phyloP scores from a whole-genome alignment of 2,329 filamentous ascomycete species.

The Aspergillus pseudotamarii region DNA sequence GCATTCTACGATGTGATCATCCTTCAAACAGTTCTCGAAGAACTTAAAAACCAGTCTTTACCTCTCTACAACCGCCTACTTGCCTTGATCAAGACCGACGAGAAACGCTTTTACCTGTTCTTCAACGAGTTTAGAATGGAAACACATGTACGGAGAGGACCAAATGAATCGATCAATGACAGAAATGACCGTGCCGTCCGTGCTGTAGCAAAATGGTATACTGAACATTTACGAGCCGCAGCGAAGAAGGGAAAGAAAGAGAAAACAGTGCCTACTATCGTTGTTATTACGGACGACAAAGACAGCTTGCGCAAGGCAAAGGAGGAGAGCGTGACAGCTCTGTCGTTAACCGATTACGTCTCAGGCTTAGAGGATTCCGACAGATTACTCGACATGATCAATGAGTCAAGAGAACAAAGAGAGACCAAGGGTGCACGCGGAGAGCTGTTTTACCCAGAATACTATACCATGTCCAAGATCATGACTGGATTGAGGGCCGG shows the following conservation, averaged over 20 bases:
- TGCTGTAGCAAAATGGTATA: conserved; percentile 86
- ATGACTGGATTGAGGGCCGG: conserved; percentile 90
- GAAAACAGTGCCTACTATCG: conserved; percentile 70
- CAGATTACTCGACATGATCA: conserved; percentile 89
- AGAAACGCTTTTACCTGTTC: conserved; percentile 97
- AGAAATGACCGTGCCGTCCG: conserved; percentile 92
- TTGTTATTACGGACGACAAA: conserved; percentile 93
- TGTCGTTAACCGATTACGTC: conserved; percentile 77
- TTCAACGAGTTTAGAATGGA: conserved; percentile 98
- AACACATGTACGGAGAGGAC: conserved; percentile 75
- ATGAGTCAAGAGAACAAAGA: conserved; percentile 71
- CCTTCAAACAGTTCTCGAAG: conserved; percentile 92
- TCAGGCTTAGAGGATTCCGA: conserved; percentile 79
- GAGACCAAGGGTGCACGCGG: conserved; percentile 66
- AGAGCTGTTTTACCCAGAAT: conserved; percentile 82
- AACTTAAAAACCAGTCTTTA: conserved; percentile 88
- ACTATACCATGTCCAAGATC: conserved; percentile 86
- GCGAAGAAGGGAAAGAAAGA: conserved; percentile 56
- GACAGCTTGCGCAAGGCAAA: conserved; percentile 84
- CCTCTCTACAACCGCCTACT: conserved; percentile 94
- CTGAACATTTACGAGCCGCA: conserved; percentile 70
- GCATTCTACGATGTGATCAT: conserved; percentile 97
- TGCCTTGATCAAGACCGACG: conserved; percentile 87
- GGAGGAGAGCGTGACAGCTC: conserved; percentile 68
- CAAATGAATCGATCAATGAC: conserved; percentile 90